These are phyloP conservation scores for Xylariaceae sp. DNA, from an alignment of 2,329 filamentous ascomycete genomes.

Conservation along the genomic window DNA sequence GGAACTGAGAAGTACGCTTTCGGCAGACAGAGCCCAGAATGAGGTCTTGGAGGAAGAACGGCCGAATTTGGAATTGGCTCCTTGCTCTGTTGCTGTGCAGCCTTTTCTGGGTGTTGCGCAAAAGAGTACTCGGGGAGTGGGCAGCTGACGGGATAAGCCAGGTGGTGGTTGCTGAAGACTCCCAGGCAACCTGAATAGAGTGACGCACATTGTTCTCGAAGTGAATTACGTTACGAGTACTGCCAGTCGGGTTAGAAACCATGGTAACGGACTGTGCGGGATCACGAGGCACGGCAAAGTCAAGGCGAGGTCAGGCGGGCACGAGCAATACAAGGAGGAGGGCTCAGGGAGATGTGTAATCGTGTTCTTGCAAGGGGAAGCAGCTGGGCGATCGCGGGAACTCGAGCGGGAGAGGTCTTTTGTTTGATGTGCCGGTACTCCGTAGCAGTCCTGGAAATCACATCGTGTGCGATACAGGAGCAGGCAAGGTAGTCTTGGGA, in stretches of 20 bases:
- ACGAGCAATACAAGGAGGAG: background rate
- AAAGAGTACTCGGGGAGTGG: too few relatives aligned
- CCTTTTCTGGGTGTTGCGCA: too few relatives aligned
- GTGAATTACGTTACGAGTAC: conserved; percentile 25
- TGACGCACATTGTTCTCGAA: conserved; percentile 24
- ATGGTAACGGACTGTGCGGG: conserved; percentile 4
- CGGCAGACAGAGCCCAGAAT: background rate
- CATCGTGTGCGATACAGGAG: background rate
- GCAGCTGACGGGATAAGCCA: too few relatives aligned
- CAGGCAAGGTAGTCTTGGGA: background rate
- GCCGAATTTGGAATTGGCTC: too few relatives aligned
- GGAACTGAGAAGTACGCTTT: too few relatives aligned
- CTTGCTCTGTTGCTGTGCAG: too few relatives aligned
- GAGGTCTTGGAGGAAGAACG: background rate
- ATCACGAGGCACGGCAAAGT: background rate
- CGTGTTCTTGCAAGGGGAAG: background rate
- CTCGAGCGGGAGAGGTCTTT: background rate
- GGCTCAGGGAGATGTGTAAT: background rate
- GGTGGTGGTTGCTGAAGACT: too few relatives aligned
- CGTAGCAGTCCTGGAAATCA: too few relatives aligned
- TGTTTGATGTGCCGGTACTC: background rate
- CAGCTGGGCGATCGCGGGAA: background rate
- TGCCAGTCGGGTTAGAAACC: conserved; percentile 12
- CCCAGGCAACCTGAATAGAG: too few relatives aligned
- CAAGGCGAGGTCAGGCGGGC: background rate